Evolutionary conservation across 2,329 filamentous ascomycete genomes (phyloP).

Genomic region (Paecilomyces fulvus): DNA sequence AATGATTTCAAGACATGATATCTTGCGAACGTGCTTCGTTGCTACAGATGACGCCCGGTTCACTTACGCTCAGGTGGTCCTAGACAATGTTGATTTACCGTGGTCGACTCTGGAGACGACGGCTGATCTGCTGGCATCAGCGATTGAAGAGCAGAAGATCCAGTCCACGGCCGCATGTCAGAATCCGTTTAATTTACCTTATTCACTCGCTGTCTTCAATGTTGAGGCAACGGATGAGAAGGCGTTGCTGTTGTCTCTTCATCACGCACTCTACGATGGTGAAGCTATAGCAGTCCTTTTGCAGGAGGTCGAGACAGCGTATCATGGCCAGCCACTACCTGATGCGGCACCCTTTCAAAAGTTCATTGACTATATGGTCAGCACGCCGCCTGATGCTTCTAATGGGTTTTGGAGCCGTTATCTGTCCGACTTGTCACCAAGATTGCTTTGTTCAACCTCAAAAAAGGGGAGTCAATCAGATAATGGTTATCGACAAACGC

Average conservation of each 20-base stretch:
- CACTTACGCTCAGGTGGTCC: constrained; percentile 65
- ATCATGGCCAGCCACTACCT: constrained; percentile 41
- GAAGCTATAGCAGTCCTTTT: constrained; percentile 64
- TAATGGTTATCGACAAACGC: constrained; percentile 10
- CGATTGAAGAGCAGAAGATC: constrained; percentile 39
- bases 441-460: constrained; percentile 17
- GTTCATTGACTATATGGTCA: constrained; percentile 55
- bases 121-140: constrained; percentile 19
- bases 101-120: constrained; percentile 42
- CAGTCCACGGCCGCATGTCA: constrained; percentile 11
- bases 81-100: constrained; percentile 40
- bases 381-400: constrained; percentile 38
- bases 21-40: constrained; percentile 69
- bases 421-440: constrained; percentile 46
- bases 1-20: constrained; percentile 60
- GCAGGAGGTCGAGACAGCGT: constrained; percentile 58
- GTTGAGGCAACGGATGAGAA: constrained; percentile 5
- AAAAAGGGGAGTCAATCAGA: neutral
- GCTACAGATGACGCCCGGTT: constrained; percentile 52
- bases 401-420: constrained; percentile 59
- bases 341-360: constrained; percentile 48
- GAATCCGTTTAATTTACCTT: constrained; percentile 19
- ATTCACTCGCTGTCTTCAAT: constrained; percentile 17
- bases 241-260: constrained; percentile 46
- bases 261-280: constrained; percentile 84